A percentile compares a stretch with the other conserved stretches of the same genome.
Conservation (phyloP, 345 rosid species). For the Citrus reticulata region DNA sequence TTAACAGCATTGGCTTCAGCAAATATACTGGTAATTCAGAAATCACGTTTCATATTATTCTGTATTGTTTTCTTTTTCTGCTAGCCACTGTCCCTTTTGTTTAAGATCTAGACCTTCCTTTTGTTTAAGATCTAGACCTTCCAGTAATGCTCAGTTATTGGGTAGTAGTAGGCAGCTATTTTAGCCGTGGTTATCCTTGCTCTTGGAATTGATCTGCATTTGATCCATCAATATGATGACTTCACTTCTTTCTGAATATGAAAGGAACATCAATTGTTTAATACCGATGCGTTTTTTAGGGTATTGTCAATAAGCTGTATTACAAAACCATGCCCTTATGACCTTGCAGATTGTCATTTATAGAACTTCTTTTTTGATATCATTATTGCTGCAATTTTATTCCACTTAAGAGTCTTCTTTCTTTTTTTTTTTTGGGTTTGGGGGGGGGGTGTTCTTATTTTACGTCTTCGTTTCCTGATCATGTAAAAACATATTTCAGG, state of each 20-base stretch:
- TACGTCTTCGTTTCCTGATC: background rate
- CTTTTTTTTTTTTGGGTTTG: too few relatives aligned
- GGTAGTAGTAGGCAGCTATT: background rate
- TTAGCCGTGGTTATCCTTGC: background rate
- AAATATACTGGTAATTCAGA: background rate
- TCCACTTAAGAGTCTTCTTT: background rate
- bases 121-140: background rate
- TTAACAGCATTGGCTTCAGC: background rate
- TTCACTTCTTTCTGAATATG: background rate
- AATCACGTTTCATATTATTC: background rate
- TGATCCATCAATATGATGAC: background rate
- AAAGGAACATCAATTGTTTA: background rate
- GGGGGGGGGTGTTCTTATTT: background rate
- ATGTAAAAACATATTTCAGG: constrained; percentile 32
- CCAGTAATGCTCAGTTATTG: background rate
- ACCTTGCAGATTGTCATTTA: background rate
- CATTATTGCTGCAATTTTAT: background rate
- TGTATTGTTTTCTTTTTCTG: background rate
- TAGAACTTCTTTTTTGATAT: background rate
- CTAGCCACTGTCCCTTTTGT: background rate
- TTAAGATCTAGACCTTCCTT: background rate
- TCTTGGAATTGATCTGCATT: background rate
- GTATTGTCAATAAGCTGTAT: background rate
- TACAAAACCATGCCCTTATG: background rate
- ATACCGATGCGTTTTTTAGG: too few relatives aligned